A percentile compares a stretch with the other conserved stretches of the same genome.
Evolutionary conservation across 2,329 filamentous ascomycete genomes (phyloP).

Genomic region (Fusarium nodosum): DNA sequence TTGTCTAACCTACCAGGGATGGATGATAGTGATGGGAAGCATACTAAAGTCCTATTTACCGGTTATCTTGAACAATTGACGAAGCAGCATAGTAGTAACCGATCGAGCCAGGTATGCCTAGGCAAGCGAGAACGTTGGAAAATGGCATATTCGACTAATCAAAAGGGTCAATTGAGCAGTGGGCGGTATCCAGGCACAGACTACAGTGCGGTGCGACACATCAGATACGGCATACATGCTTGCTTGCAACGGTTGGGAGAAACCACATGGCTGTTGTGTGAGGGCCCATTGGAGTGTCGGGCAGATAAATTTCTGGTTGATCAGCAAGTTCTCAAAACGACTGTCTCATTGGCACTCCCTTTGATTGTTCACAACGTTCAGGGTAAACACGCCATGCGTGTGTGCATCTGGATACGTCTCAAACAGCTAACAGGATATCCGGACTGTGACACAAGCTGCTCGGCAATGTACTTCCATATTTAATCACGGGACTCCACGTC

Average conservation of each 20-base stretch:
- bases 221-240: constrained; percentile 5
- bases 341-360: constrained; percentile 29
- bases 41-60: not conserved
- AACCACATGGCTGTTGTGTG: constrained; percentile 22
- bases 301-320: constrained; percentile 5
- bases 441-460: constrained; percentile 17
- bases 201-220: not conserved
- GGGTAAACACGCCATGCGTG: constrained; percentile 21
- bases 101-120: not conserved
- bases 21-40: not conserved
- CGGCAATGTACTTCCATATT: constrained; percentile 29
- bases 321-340: constrained; percentile 1
- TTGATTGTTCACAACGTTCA: constrained; percentile 11
- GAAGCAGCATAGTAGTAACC: not conserved
- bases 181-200: constrained; percentile 21
- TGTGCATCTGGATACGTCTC: not conserved
- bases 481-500: constrained; percentile 25
- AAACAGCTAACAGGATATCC: not conserved
- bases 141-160: constrained; percentile 15
- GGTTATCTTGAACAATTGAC: not conserved
- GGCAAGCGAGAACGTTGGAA: constrained; percentile 20
- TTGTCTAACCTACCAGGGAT: not conserved
- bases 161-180: constrained; percentile 10
- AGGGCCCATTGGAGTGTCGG: constrained; percentile 9
- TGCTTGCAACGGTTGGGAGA: constrained; percentile 15